Evolutionary conservation across 345 rosid species (phyloP), one percentile per base, ranked within the genome.

Genomic region (Arabis alpina): DNA sequence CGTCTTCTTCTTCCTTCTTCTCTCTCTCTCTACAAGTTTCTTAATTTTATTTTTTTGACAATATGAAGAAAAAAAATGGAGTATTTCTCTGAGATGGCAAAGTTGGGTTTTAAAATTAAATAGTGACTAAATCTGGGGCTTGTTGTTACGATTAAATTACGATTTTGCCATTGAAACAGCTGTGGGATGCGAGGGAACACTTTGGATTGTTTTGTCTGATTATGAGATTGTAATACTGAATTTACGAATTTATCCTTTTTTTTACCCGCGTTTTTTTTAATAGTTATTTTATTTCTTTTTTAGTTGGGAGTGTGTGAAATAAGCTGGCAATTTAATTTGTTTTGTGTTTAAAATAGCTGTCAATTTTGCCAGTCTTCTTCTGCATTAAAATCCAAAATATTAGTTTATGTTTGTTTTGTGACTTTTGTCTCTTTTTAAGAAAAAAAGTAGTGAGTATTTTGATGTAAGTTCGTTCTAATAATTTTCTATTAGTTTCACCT

Each of bases 171-270:
- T 71, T 24, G 15, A 28, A 49, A 71, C 76, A 62, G 76, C 76
- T 68, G 74, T 70, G 19, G 61, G 75, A 53, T 61, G 55, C 75
- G 54, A 62, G 63, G 75, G 69, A 71, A 61, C 62, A 62, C 56
- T 62, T 59, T 2, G 43, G 52, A 37, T 61, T 50, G 66, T 61
- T 70, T 70, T 54, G 76, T 71, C 76, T 61, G 61, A 53, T 52
- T 71, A 61, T 8, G 50, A 8, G 28, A 9, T 34, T 48, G 19
- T 44, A 11, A 30, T 70, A n/a, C 39, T n/a, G 0, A 53, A 32
- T 27, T 61, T 52, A 54, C 69, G 0, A 24, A 10, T 4, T 24
- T 43, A 23, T 37, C 76, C 61, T 53, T 61, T 1, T 5, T 5
- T 19, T 71, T 61, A 42, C 55, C 74, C 54, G 45, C 43, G 6